Base-by-base conservation (phyloP, 768 basidiomycete genomes). In the Pholiota conissans region DNA sequence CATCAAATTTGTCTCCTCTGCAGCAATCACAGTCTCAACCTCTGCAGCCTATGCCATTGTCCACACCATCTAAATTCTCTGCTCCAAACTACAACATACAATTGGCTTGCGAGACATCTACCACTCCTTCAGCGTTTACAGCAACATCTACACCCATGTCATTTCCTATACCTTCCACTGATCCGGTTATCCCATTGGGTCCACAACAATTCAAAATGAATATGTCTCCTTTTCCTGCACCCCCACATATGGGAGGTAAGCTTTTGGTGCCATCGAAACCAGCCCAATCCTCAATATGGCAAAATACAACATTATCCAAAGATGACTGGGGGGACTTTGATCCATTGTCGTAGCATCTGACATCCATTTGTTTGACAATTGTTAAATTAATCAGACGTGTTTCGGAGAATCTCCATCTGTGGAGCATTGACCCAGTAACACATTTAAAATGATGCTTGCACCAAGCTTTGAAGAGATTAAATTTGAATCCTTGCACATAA, bases 301-400 rank as follows among this genome's bases (percentile, higher is more conserved):
- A 58, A 49, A 52, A 76, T 14, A 84, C 84, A 61, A 79, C 76
- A 47, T 63, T 79, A 13, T 79, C 84, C 29, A 88, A 87, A 63
- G 80, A 85, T 61, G 85, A 86, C 58, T 91, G 89, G 88, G 84
- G 84, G 22, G 91, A 90, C 68, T 93, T 93, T 67, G 91, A 93
- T 74, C 91, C 91, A 11, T 73, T 91, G 45, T 78, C 82, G 50
- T 89, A 71, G 7, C 18, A 6, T 32, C 30, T n/a, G 3, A 47
- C 29, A 2, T 42, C 26, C 10, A 6, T 56, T 30, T 22, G 32
- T 13, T 49, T 30, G 9, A n/a, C 22, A 35, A 34, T 55, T 26
- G 35, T 35, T 37, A 18, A 40, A 10, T 52, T 35, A 32, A 32
- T 30, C 54, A 22, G 18, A 14, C 27, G 16, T 50, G 18, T 51